Evolutionary conservation across 139 green algal species (phyloP), one percentile per base, ranked within the genome.

Genomic region (Volvox africanus): DNA sequence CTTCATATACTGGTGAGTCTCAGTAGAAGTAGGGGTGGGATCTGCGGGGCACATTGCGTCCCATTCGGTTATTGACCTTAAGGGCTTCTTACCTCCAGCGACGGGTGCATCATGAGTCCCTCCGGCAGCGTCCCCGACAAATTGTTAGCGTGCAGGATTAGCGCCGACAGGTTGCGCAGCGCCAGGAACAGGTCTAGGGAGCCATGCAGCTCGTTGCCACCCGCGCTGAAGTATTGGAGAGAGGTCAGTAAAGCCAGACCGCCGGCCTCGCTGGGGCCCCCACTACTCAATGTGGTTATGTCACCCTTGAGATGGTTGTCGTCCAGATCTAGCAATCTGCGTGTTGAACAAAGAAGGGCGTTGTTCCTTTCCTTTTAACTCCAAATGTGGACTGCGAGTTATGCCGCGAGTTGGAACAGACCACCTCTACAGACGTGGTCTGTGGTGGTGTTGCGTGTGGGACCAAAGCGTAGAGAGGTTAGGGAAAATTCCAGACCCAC

Each of bases 291-390:
- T 19, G 26, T 44, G 1, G 17, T 22, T 19, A n/a, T 75, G 61
- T 35, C 44, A 20, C 82, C 82, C 22, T 0, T 17, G 14, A 89
- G 83, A 3, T n/a, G 14, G 36, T 89, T 89, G 26, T 68, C 68
- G 16, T 89, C 83, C 67, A 89, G 83, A 9, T 89, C 83, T 24
- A 89, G 67, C 12, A 80, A 3, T 2, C 83, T 89, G 44, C 44
- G 44, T 55, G 44, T 9, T 9, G 44, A 5, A 55, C 44, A 55
- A 55, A 9, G 9, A 5, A 9, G 44, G 44, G 44, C 44, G 44
- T 55, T 9, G 9, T n/a, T n/a, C n/a, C n/a, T n/a, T n/a, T n/a
- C n/a, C n/a, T n/a, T n/a, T n/a, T n/a, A n/a, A n/a, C n/a, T n/a
- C n/a, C n/a, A n/a, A n/a, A n/a, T n/a, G n/a, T n/a, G n/a, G n/a